Evolutionary conservation across 2,329 filamentous ascomycete genomes (phyloP).

Genomic region (Juglanconis oblonga): DNA sequence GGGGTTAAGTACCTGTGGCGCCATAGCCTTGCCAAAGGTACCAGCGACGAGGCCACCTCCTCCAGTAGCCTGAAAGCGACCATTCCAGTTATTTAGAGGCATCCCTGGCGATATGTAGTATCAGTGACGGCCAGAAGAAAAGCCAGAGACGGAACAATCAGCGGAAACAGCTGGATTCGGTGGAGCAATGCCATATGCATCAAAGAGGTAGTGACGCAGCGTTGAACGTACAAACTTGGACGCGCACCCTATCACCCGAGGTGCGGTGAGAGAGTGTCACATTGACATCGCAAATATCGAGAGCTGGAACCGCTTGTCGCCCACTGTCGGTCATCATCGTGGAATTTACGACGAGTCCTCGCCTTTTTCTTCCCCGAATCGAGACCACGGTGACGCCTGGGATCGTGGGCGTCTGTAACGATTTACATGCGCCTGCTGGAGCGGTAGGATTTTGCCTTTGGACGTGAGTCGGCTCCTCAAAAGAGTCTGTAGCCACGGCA

Average conservation of each 20-base stretch:
- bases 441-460: background rate
- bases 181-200: background rate
- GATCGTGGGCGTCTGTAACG: background rate
- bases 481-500: background rate
- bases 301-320: background rate
- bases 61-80: conserved; percentile 8
- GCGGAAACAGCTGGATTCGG: background rate
- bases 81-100: conserved; percentile 1
- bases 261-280: background rate
- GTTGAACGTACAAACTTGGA: background rate
- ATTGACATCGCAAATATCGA: background rate
- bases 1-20: background rate
- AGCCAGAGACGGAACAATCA: background rate
- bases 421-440: background rate
- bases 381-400: background rate
- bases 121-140: background rate
- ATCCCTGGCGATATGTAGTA: background rate
- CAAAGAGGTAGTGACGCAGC: too few species aligned
- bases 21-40: background rate
- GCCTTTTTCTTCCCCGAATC: background rate
- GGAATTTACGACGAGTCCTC: background rate
- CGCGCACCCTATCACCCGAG: background rate
- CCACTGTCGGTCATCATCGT: background rate
- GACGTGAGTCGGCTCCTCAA: background rate
- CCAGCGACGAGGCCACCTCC: conserved; percentile 6